phyloP scores from a whole-genome alignment of 1,284 basidiomycete genomes.

The Ceratobasidium sp. region DNA sequence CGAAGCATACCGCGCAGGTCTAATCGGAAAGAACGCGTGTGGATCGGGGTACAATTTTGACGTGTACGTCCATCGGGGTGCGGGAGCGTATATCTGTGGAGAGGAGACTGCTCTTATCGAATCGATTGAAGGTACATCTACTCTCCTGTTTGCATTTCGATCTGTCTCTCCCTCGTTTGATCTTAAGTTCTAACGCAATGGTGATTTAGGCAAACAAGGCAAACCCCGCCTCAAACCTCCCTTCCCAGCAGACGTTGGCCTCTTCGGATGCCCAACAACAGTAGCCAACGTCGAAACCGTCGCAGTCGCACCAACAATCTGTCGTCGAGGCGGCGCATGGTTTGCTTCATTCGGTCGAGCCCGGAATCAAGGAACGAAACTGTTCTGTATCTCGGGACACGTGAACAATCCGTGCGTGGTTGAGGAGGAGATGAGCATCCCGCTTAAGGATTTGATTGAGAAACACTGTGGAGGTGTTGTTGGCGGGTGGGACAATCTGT shows the following conservation, averaged over 20 bases:
- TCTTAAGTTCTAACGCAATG: background rate
- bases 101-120: slow-evolving; percentile 99
- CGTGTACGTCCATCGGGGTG: slow-evolving; percentile 96
- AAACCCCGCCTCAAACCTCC: slow-evolving; percentile 99
- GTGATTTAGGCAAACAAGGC: slow-evolving; percentile 80
- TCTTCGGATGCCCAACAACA: slow-evolving; percentile 96
- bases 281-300: slow-evolving; percentile 99
- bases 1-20: slow-evolving; percentile 93
- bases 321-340: slow-evolving; percentile 90
- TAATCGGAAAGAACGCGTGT: slow-evolving; percentile 93
- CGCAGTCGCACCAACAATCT: slow-evolving; percentile 96
- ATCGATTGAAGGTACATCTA: slow-evolving; percentile 74
- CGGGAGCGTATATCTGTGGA: slow-evolving; percentile 98
- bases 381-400: slow-evolving; percentile 96
- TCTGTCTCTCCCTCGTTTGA: no score
- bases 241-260: slow-evolving; percentile 97
- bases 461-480: slow-evolving; percentile 95
- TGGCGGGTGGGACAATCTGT: slow-evolving; percentile 96
- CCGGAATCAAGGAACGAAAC: slow-evolving; percentile 94
- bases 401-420: slow-evolving; percentile 99
- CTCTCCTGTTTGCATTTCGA: background rate
- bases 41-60: slow-evolving; percentile 94
- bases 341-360: slow-evolving; percentile 93
- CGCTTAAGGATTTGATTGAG: slow-evolving; percentile 92
- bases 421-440: slow-evolving; percentile 99